Percentiles rank a stretch among this genome's conserved stretches.
phyloP scores from a whole-genome alignment of 2,329 filamentous ascomycete species.

The Xenoacremonium recifei region DNA sequence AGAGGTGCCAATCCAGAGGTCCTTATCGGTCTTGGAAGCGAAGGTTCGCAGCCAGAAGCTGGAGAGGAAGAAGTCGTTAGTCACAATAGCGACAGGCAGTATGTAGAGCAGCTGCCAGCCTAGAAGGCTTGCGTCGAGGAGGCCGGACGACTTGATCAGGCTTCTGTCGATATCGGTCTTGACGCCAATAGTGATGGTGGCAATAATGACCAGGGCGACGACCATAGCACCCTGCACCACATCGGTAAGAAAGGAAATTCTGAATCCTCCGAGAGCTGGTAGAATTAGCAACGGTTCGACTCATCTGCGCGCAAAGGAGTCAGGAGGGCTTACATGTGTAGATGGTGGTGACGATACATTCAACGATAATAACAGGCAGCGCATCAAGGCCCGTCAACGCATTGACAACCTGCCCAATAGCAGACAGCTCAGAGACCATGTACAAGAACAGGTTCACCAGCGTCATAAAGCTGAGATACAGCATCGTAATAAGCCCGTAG shows the following conservation, averaged over 20 bases:
- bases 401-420: slow-evolving; percentile 74
- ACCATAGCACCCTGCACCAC: slow-evolving; percentile 81
- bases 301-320: rapidly evolving
- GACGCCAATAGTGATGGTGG: slow-evolving; percentile 73
- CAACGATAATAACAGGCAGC: slow-evolving; percentile 73
- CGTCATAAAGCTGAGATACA: slow-evolving; percentile 76
- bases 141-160: slow-evolving; percentile 66
- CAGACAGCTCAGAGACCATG: slow-evolving; percentile 82
- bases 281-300: slow-evolving; percentile 3
- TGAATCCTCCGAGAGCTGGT: slow-evolving; percentile 74
- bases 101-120: slow-evolving; percentile 89
- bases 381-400: slow-evolving; percentile 73
- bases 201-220: slow-evolving; percentile 70
- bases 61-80: slow-evolving; percentile 85
- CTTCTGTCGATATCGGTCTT: slow-evolving; percentile 70
- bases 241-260: slow-evolving; percentile 81
- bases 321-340: slow-evolving; percentile 65
- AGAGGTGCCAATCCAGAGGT: slow-evolving; percentile 72
- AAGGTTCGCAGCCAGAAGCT: slow-evolving; percentile 85
- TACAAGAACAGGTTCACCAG: slow-evolving; percentile 81
- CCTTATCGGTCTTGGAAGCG: slow-evolving; percentile 73
- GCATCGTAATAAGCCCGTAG: slow-evolving; percentile 66
- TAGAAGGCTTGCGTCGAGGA: slow-evolving; percentile 66
- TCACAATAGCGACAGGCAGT: slow-evolving; percentile 74
- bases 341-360: slow-evolving; percentile 75